Conservation (phyloP, 495 filamentous ascomycete species). For the Penicillium waksmanii region DNA sequence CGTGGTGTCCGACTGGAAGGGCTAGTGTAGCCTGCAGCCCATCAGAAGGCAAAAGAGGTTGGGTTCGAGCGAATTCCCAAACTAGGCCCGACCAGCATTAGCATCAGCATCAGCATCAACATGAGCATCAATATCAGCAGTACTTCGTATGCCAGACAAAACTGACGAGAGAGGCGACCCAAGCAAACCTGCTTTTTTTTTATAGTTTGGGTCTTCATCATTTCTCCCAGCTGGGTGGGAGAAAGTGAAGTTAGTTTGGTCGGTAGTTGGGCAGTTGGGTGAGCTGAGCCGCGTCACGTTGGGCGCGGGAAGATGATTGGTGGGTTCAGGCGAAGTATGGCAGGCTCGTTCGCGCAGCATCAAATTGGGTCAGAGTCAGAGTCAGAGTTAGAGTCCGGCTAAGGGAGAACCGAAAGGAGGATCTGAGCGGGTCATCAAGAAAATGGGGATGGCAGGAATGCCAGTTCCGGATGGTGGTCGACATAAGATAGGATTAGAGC, state of each 20-base stretch:
- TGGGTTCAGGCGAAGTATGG: conserved; percentile 2
- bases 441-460: neutral
- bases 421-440: neutral
- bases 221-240: neutral
- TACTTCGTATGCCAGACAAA: no score
- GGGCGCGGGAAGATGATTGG: neutral
- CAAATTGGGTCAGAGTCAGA: neutral
- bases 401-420: neutral
- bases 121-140: no score
- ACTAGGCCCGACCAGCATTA: neutral
- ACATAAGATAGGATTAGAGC: neutral
- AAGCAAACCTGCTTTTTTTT: conserved; percentile 1
- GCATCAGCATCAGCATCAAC: no score
- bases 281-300: conserved; percentile 5
- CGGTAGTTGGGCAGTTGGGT: neutral
- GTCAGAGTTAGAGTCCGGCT: neutral
- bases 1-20: conserved; percentile 15
- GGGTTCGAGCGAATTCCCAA: neutral
- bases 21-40: conserved; percentile 15
- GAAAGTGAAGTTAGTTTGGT: conserved; percentile 5
- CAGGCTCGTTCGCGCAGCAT: neutral
- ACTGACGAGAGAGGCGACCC: no score
- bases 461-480: neutral
- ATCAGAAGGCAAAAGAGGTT: conserved; percentile 15
- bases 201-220: neutral